phyloP scores from a whole-genome alignment of 495 filamentous ascomycete genomes.

The Neurospora terricola region DNA sequence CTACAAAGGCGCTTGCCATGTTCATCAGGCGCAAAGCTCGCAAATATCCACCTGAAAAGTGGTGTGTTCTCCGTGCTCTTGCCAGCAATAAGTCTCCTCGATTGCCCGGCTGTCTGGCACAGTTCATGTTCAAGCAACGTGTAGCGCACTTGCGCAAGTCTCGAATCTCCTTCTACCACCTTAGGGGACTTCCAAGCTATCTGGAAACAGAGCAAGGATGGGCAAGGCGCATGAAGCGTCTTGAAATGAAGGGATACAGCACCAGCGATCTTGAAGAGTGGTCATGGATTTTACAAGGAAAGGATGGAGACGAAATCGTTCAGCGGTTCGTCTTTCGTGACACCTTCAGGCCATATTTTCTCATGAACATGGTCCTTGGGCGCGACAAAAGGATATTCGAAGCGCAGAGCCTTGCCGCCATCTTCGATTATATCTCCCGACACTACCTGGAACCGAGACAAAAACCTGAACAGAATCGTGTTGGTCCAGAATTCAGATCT shows the following conservation, averaged over 20 bases:
- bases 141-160: constrained; percentile 8
- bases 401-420: constrained; percentile 12
- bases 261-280: constrained; percentile 25
- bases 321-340: constrained; percentile 24
- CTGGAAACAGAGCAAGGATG: constrained; percentile 19
- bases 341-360: constrained; percentile 28
- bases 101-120: constrained; percentile 22
- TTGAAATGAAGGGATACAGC: constrained; percentile 16
- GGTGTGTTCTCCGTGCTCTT: constrained; percentile 7
- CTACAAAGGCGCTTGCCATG: constrained; percentile 7
- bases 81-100: constrained; percentile 14
- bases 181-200: constrained; percentile 1
- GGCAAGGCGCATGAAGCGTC: constrained; percentile 14
- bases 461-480: neutral
- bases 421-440: constrained; percentile 23
- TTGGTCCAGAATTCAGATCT: constrained; percentile 8
- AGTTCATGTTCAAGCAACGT: constrained; percentile 22
- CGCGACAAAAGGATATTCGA: constrained; percentile 21
- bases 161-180: neutral
- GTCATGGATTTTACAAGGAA: constrained; percentile 32
- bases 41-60: constrained; percentile 2
- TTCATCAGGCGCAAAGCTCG: constrained; percentile 3
- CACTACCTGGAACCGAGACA: constrained; percentile 14
- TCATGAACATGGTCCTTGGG: constrained; percentile 25
- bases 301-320: constrained; percentile 22